Evolutionary conservation across 1,139 yeast species (phyloP), one percentile per base, ranked within the genome.

Genomic region (Candida sojae): DNA sequence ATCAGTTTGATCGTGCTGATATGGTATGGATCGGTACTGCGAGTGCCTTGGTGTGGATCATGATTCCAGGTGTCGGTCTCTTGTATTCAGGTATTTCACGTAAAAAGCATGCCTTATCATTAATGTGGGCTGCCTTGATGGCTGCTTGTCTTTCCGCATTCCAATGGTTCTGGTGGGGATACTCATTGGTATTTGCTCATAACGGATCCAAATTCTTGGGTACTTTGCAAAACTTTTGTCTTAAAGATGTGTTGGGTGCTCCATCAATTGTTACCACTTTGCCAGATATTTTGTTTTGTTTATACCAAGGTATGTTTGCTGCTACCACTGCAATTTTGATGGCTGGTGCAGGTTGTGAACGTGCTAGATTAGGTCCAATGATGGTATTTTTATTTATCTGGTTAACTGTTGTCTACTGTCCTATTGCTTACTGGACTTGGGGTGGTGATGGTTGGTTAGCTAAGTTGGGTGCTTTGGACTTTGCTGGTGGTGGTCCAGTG

Each of bases 141-240:
- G 91, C 96, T 12, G 82, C 83, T 23, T 84, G 93, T 58, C 72
- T 92, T 35, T 83, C 91, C 6, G 73, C 86, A 1, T 90, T 92
- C 79, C 97, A 92, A 63, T 92, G 98, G 98, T 92, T 90, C 69
- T 90, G 90, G 73, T 90, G 97, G 97, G 98, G 98, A 51, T 92
- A 88, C 68, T 87, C 97, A 7, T 77, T 93, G 52, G 84, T 89
- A 25, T 92, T 91, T 65, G 83, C 96, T 43, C 88, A 85, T 61
- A 84, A 87, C 13, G 73, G 74, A 39, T 84, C 91, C 17, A 73
- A 70, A 6, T 86, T 91, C 66, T 75, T 90, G 56, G 98, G 99
- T 48, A 81, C 88, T 56, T 72, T 93, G 66, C 77, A 80, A 61
- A 86, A 88, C 71, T 90, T 92, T 63, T 86, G 90, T 54, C 78